Evolutionary conservation across 2,329 filamentous ascomycete species (phyloP), one percentile per base, ranked within the genome.

Genomic region (Fusarium compactum): DNA sequence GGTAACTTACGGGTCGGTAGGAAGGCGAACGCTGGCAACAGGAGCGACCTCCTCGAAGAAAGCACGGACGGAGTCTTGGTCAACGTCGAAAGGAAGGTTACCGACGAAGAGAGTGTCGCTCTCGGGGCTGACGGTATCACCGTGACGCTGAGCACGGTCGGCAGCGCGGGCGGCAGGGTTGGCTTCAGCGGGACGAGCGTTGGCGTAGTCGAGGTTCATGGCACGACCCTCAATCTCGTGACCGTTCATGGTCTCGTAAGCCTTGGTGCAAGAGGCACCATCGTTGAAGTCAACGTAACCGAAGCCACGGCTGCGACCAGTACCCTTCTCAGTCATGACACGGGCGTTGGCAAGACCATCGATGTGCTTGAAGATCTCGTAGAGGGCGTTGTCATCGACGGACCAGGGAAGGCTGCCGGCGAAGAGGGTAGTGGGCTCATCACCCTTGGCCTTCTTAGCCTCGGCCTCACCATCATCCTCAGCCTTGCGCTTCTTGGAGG

Each of bases 321-420:
- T 88, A 59, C 91, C 89, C 80, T 91, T 91, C 84, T 97, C 93
- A 75, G 90, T 95, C 80, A 97, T 92, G 78, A 97, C 90, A 75
- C 93, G 91, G 71, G 90, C 91, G 76, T 89, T 87, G 72, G 85
- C 83, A 60, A 97, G 86, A 77, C 91, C 91, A 70, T 91, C 91
- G 76, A 91, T 95, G 69, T 88, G 83, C 84, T 94, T 89, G 84
- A 98, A 97, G 80, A 95, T 92, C 76, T 91, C 87, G 73, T 88
- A 86, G 70, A 98, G 90, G 83, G 89, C 89, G 71, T 94, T 90
- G 81, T 97, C 95, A 75, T 97, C 93, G 56, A 97, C 86, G 78
- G 91, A 93, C 94, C 94, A 98, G 82, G 92, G 94, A 70, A 98
- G 86, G 85, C 94, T 95, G 74, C 95, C 95, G 72, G 94, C 90